A percentile compares a stretch with the other conserved stretches of the same genome.
phyloP scores from a whole-genome alignment of 352 stramenopile genomes.

The Saprolegnia diclina region DNA sequence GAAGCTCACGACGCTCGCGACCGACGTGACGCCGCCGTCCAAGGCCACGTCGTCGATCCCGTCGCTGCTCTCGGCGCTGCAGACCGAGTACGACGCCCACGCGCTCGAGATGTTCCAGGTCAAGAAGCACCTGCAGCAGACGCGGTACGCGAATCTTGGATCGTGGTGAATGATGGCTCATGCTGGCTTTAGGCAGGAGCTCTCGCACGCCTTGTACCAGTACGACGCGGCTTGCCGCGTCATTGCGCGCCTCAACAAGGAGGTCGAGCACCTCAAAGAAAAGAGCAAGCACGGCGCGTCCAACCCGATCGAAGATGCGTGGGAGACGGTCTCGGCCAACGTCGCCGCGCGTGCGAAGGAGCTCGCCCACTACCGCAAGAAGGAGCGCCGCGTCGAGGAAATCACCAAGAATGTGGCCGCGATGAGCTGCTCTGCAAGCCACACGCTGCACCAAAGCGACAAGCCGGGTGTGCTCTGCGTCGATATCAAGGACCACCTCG shows the following conservation, averaged over 20 bases:
- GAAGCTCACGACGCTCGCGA: slow-evolving; percentile 31
- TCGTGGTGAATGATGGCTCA: neutral
- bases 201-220: slow-evolving; percentile 94
- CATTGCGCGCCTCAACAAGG: slow-evolving; percentile 87
- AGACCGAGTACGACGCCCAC: slow-evolving; percentile 92
- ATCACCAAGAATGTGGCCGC: slow-evolving; percentile 31
- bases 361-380: slow-evolving; percentile 64
- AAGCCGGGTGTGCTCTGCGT: slow-evolving; percentile 60
- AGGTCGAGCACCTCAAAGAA: slow-evolving; percentile 46
- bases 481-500: slow-evolving; percentile 46
- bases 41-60: slow-evolving; percentile 44
- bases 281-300: neutral
- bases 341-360: slow-evolving; percentile 49
- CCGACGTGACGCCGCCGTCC: slow-evolving; percentile 7
- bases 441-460: slow-evolving; percentile 67
- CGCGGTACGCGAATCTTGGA: slow-evolving; percentile 41
- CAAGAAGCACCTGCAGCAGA: slow-evolving; percentile 91
- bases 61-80: slow-evolving; percentile 67
- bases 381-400: slow-evolving; percentile 42
- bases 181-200: slow-evolving; percentile 54
- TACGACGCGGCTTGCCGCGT: slow-evolving; percentile 94
- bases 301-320: slow-evolving; percentile 30
- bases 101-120: slow-evolving; percentile 94
- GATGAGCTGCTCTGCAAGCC: slow-evolving; percentile 44
- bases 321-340: slow-evolving; percentile 11